Evolutionary conservation across 2,329 filamentous ascomycete species (phyloP).

Genomic region (Penicillium sp.): DNA sequence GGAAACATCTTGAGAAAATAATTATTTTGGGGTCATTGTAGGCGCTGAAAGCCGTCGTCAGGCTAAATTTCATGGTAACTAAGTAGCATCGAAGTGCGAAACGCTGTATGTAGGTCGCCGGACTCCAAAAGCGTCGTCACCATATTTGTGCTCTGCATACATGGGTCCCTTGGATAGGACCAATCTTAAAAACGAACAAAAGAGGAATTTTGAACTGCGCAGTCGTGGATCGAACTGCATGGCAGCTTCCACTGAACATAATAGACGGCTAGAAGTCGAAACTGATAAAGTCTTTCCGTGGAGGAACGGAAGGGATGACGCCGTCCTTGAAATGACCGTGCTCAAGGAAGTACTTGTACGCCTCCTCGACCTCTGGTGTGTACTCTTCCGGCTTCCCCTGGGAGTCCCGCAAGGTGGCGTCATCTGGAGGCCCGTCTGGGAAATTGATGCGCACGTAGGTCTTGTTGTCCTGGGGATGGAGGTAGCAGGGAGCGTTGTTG

Average conservation of each 20-base stretch:
- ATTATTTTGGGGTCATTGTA: neutral
- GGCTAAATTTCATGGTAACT: neutral
- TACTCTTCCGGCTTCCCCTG: conserved; percentile 58
- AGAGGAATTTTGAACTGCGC: neutral
- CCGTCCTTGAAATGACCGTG: conserved; percentile 70
- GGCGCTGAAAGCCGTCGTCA: neutral
- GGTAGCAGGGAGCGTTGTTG: conserved; percentile 51
- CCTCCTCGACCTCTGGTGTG: conserved; percentile 56
- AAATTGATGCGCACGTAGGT: conserved; percentile 70
- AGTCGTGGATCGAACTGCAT: neutral
- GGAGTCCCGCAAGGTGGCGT: conserved; percentile 46
- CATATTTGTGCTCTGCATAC: neutral
- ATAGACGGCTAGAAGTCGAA: conserved; percentile 66
- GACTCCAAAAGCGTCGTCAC: neutral
- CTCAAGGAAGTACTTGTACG: conserved; percentile 66
- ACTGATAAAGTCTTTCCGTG: conserved; percentile 71
- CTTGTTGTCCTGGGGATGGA: conserved; percentile 56
- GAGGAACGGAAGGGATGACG: conserved; percentile 74
- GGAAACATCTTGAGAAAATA: conserved; percentile 33
- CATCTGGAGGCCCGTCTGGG: conserved; percentile 65
- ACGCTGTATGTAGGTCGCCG: neutral
- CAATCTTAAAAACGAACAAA: neutral
- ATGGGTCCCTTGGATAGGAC: neutral
- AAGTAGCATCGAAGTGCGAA: neutral
- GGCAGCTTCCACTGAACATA: neutral